These are phyloP conservation scores for Citrus glauca DNA, from an alignment of 345 rosid species.

Conservation along the genomic window DNA sequence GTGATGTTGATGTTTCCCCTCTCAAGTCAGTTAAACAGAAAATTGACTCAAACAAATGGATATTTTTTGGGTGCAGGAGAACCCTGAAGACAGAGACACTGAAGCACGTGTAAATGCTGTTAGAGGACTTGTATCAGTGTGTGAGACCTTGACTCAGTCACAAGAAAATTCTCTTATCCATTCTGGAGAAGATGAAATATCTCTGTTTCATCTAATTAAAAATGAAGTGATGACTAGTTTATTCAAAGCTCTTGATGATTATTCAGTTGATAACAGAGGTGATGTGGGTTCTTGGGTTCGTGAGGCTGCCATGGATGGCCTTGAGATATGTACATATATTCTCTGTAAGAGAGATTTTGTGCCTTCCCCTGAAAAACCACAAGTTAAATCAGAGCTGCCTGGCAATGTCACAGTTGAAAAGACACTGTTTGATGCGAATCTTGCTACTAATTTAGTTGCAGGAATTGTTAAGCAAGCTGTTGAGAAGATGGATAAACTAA, in stretches of 20 bases:
- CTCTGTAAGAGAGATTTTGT: conserved; percentile 45
- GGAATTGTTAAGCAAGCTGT: conserved; percentile 82
- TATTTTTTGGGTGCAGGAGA: conserved; percentile 46
- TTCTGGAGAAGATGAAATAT: conserved; percentile 33
- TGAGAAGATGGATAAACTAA: conserved; percentile 90
- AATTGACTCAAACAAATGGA: conserved; percentile 12
- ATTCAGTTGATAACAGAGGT: conserved; percentile 92
- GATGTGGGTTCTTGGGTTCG: conserved; percentile 99
- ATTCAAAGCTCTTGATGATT: conserved; percentile 85
- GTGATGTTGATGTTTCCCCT: not conserved
- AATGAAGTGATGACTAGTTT: conserved; percentile 76
- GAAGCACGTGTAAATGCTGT: conserved; percentile 96
- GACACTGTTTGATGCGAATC: conserved; percentile 52
- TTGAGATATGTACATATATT: conserved; percentile 74
- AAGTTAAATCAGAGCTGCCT: conserved; percentile 23
- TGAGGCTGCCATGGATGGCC: conserved; percentile 93
- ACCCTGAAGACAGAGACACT: conserved; percentile 90
- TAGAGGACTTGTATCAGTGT: conserved; percentile 79
- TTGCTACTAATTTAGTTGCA: conserved; percentile 56
- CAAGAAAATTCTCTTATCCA: conserved; percentile 24
- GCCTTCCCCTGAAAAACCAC: conserved; percentile 14
- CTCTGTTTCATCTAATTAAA: conserved; percentile 63
- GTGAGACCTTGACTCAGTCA: conserved; percentile 65
- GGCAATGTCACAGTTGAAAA: conserved; percentile 18
- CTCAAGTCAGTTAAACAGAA: conserved; percentile 5